A percentile compares a stretch with the other conserved stretches of the same genome.
phyloP scores from a whole-genome alignment of 352 stramenopile genomes.

The Globisporangium perplexum region DNA sequence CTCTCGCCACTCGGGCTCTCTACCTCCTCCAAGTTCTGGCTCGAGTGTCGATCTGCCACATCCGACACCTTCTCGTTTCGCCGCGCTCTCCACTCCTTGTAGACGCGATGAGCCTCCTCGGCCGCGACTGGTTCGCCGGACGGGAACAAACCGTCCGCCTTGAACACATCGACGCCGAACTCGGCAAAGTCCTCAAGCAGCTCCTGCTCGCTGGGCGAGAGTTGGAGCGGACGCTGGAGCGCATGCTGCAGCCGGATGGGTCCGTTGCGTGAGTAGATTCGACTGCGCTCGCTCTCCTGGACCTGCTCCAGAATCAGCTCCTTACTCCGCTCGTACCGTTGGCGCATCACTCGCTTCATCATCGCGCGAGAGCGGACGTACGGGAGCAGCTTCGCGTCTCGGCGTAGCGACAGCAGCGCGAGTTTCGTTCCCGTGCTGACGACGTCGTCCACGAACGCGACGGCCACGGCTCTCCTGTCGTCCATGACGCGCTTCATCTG shows the following conservation, averaged over 20 bases:
- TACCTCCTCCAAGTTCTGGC: not conserved
- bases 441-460: conserved; percentile 26
- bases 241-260: conserved; percentile 44
- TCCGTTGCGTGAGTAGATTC: conserved; percentile 42
- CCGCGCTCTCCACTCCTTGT: conserved; percentile 20
- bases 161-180: conserved; percentile 21
- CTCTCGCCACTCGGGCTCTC: not conserved
- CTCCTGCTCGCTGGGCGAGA: conserved; percentile 47
- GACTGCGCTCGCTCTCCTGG: conserved; percentile 49
- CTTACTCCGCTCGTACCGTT: conserved; percentile 38
- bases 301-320: conserved; percentile 33
- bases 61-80: not conserved
- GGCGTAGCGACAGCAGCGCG: conserved; percentile 22
- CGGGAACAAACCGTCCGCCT: conserved; percentile 5
- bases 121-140: not conserved
- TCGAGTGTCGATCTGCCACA: not conserved
- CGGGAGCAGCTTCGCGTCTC: conserved; percentile 42
- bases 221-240: conserved; percentile 21
- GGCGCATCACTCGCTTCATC: conserved; percentile 39
- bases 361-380: conserved; percentile 37
- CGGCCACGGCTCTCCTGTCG: conserved; percentile 20
- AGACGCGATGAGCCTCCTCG: conserved; percentile 5
- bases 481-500: conserved; percentile 43
- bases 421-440: conserved; percentile 27
- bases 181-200: conserved; percentile 33